phyloP scores from a whole-genome alignment of 352 stramenopile genomes.

The Aphanomyces cochlioides region DNA sequence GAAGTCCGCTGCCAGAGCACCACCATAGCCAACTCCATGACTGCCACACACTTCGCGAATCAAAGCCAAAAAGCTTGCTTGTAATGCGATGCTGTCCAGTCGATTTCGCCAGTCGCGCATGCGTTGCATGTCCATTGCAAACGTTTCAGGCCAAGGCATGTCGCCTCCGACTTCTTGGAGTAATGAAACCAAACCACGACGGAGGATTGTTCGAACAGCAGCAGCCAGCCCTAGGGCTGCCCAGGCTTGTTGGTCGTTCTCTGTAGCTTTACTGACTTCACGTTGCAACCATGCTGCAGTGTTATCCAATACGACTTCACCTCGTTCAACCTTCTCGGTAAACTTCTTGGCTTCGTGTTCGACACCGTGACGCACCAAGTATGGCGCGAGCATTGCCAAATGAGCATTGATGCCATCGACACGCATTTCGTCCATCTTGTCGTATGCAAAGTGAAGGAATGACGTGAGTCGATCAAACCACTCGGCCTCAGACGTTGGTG shows the following conservation, averaged over 20 bases:
- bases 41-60: slow-evolving; percentile 55
- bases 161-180: slow-evolving; percentile 55
- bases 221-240: slow-evolving; percentile 32
- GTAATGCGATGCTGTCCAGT: slow-evolving; percentile 53
- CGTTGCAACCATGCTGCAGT: slow-evolving; percentile 51
- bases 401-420: slow-evolving; percentile 61
- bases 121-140: slow-evolving; percentile 52
- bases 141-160: slow-evolving; percentile 57
- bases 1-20: background rate
- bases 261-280: slow-evolving; percentile 36
- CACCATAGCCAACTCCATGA: slow-evolving; percentile 9
- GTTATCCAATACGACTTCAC: slow-evolving; percentile 34
- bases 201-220: slow-evolving; percentile 50
- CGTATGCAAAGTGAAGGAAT: slow-evolving; percentile 60
- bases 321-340: slow-evolving; percentile 34
- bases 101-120: slow-evolving; percentile 51
- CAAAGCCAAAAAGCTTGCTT: slow-evolving; percentile 55
- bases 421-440: slow-evolving; percentile 64
- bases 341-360: slow-evolving; percentile 64
- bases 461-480: slow-evolving; percentile 37
- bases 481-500: slow-evolving; percentile 30
- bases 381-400: slow-evolving; percentile 47
- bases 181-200: slow-evolving; percentile 44
- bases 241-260: slow-evolving; percentile 35
- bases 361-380: slow-evolving; percentile 54